These are phyloP conservation scores for Myriosclerotinia curreyana DNA, from an alignment of 2,329 filamentous ascomycete genomes.

Conservation along the genomic window DNA sequence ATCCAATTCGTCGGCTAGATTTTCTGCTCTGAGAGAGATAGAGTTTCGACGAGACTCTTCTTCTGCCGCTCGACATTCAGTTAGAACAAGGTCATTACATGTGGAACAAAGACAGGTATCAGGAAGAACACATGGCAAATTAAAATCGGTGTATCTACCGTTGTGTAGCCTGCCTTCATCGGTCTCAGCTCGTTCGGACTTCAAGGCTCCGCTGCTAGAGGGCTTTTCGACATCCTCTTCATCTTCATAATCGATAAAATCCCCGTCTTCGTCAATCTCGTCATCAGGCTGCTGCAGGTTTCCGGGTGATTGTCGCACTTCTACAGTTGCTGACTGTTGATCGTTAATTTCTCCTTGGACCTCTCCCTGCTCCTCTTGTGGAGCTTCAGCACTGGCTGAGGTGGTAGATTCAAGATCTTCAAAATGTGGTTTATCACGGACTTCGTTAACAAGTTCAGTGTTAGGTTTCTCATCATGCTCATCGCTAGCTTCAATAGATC, in stretches of 20 bases:
- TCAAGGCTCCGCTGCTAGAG: constrained; percentile 17
- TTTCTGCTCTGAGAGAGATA: constrained; percentile 23
- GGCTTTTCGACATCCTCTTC: constrained; percentile 37
- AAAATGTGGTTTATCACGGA: not conserved
- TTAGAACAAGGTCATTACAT: constrained; percentile 31
- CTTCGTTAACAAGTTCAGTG: not conserved
- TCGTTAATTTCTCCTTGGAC: constrained; percentile 9
- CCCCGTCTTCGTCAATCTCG: constrained; percentile 40
- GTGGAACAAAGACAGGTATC: constrained; percentile 34
- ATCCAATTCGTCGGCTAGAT: not conserved
- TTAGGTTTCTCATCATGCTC: not conserved
- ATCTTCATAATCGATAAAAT: constrained; percentile 51
- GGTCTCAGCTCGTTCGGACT: constrained; percentile 8
- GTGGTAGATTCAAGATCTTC: not conserved
- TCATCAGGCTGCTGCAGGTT: not conserved
- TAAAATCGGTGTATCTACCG: constrained; percentile 34
- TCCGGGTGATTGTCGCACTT: constrained; percentile 2
- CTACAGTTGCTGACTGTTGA: constrained; percentile 9
- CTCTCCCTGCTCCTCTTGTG: constrained; percentile 8
- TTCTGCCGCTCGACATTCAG: constrained; percentile 31
- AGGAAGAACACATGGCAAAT: constrained; percentile 33
- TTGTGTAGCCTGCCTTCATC: constrained; percentile 27
- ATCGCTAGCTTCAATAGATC: not conserved
- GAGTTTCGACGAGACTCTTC: constrained; percentile 33
- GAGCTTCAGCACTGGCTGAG: constrained; percentile 16